Percentiles rank a stretch among this genome's conserved stretches.
Evolutionary conservation across 306 rosid species (phyloP).

Genomic region (Quercus wislizeni): DNA sequence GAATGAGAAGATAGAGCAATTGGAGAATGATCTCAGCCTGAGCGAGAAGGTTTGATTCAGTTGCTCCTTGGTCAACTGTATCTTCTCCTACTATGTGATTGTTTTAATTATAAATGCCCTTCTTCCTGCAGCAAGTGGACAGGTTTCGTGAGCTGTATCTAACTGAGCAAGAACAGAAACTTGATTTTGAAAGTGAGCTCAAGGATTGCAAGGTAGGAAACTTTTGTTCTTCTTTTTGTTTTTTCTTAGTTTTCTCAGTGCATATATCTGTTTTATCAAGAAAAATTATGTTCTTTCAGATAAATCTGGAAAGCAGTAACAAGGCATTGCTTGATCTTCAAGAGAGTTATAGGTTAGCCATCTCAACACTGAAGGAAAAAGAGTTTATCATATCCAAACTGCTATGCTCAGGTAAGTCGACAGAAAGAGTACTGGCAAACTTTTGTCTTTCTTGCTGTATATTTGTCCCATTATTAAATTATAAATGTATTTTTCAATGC

Average conservation of each 20-base stretch:
- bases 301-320: constrained; percentile 51
- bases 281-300: constrained; percentile 39
- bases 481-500: constrained; percentile 15
- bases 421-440: background rate
- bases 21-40: constrained; percentile 70
- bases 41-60: constrained; percentile 54
- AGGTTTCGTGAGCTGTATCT: constrained; percentile 69
- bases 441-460: background rate
- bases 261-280: constrained; percentile 10
- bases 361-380: constrained; percentile 65
- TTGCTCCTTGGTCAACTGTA: background rate
- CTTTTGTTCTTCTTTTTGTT: constrained; percentile 1
- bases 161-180: constrained; percentile 74
- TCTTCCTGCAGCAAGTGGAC: constrained; percentile 66
- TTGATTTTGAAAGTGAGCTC: constrained; percentile 66
- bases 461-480: constrained; percentile 9
- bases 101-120: constrained; percentile 1
- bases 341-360: constrained; percentile 53
- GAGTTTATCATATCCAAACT: constrained; percentile 71
- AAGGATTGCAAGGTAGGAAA: constrained; percentile 66
- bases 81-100: background rate
- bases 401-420: constrained; percentile 57
- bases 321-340: constrained; percentile 66
- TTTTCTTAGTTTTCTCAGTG: background rate
- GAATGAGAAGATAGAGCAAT: constrained; percentile 73